Conservation (phyloP, 306 rosid species). For the Cucurbita pepo region DNA sequence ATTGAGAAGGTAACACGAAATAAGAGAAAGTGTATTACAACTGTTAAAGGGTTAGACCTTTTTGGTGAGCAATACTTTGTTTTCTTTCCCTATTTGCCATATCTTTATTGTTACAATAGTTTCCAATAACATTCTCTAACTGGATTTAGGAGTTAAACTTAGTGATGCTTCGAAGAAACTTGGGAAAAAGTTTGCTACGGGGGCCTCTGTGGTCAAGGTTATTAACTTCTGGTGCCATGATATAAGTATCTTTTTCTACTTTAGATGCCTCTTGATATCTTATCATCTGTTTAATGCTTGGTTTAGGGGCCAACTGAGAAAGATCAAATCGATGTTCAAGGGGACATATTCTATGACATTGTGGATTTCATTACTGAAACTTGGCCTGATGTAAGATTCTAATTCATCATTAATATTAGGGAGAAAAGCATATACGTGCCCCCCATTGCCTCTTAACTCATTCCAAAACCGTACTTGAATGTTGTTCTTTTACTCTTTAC, state of each 20-base stretch:
- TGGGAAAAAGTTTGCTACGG: slow-evolving; percentile 97
- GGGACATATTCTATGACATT: slow-evolving; percentile 80
- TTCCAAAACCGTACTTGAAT: neutral
- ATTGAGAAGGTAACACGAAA: slow-evolving; percentile 89
- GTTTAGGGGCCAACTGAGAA: slow-evolving; percentile 95
- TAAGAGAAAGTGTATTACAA: slow-evolving; percentile 84
- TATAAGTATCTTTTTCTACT: slow-evolving; percentile 6
- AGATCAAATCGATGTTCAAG: slow-evolving; percentile 98
- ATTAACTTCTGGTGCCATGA: neutral
- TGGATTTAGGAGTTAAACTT: slow-evolving; percentile 68
- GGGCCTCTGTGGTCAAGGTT: slow-evolving; percentile 99
- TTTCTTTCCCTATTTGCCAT: neutral
- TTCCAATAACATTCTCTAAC: neutral
- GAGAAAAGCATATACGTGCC: neutral
- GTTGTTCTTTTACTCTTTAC: neutral
- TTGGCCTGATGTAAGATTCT: slow-evolving; percentile 78
- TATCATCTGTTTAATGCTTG: slow-evolving; percentile 14
- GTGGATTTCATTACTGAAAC: slow-evolving; percentile 91
- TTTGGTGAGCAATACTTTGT: slow-evolving; percentile 48
- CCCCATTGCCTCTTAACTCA: neutral
- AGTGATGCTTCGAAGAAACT: slow-evolving; percentile 98
- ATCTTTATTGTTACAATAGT: neutral
- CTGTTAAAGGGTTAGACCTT: slow-evolving; percentile 90
- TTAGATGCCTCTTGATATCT: slow-evolving; percentile 8
- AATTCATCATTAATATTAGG: neutral